These are phyloP conservation scores for Ascochyta lentis DNA, from an alignment of 2,329 filamentous ascomycete genomes.

Conservation along the genomic window DNA sequence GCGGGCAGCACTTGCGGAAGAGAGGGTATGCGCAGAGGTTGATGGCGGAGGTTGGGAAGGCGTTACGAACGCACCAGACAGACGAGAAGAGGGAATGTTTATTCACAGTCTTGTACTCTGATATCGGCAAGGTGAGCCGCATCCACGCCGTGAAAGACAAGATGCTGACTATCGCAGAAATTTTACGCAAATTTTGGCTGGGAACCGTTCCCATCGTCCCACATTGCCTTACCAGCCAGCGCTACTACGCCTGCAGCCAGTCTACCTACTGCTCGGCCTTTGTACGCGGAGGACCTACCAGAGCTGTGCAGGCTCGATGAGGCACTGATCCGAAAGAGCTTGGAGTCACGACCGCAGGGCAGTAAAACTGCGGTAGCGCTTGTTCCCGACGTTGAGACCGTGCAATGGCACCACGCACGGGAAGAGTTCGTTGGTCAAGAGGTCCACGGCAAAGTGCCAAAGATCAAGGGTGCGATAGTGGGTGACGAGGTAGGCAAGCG, in stretches of 20 bases:
- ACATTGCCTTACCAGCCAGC: conserved; percentile 57
- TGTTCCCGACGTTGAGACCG: conserved; percentile 69
- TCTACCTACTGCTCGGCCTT: conserved; percentile 44
- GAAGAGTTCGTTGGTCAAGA: conserved; percentile 78
- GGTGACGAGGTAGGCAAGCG: conserved; percentile 58
- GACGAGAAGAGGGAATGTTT: conserved; percentile 51
- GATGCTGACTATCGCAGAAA: conserved; percentile 74
- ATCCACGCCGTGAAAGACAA: conserved; percentile 60
- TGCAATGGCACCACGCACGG: conserved; percentile 79
- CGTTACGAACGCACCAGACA: conserved; percentile 60
- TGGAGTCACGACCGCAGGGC: conserved; percentile 52
- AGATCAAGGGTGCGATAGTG: conserved; percentile 74
- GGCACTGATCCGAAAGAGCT: conserved; percentile 61
- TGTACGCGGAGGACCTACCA: conserved; percentile 68
- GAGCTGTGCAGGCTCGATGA: conserved; percentile 71
- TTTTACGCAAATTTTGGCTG: conserved; percentile 84
- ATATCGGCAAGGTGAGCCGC: conserved; percentile 69
- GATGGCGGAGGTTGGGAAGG: conserved; percentile 71
- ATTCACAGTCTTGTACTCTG: conserved; percentile 85
- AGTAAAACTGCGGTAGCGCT: conserved; percentile 67
- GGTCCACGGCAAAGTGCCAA: conserved; percentile 64
- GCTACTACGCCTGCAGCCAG: conserved; percentile 1
- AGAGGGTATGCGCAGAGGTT: conserved; percentile 80
- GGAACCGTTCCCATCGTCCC: conserved; percentile 74
- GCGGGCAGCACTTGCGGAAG: conserved; percentile 69